Percentiles rank a stretch among this genome's conserved stretches.
Conservation (phyloP, 345 rosid species). For the Eutrema heterophyllum region DNA sequence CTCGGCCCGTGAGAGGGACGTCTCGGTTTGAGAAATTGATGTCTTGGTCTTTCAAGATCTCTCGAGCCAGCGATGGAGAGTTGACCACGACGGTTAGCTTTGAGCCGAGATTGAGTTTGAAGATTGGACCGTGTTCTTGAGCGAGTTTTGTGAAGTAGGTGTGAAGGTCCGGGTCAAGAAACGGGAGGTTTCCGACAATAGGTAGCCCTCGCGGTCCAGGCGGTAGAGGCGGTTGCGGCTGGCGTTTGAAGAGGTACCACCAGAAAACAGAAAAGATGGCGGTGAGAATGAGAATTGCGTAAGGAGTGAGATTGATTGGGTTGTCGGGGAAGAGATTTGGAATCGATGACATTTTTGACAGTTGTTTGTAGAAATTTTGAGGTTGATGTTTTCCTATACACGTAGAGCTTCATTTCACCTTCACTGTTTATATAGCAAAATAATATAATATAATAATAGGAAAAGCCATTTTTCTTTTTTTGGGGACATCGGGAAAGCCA, state of each 20-base stretch:
- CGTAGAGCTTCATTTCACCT: background rate
- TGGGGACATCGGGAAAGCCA: background rate
- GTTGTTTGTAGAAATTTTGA: background rate
- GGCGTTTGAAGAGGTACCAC: background rate
- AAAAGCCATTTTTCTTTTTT: too few species aligned
- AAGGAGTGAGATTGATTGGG: background rate
- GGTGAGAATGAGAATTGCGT: background rate
- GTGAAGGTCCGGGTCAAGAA: slow-evolving; percentile 44
- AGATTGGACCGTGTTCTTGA: slow-evolving; percentile 37
- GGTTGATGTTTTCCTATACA: background rate
- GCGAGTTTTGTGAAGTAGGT: slow-evolving; percentile 34
- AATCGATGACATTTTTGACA: background rate
- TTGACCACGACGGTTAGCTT: slow-evolving; percentile 33
- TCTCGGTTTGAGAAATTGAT: slow-evolving; percentile 43
- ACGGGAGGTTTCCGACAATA: slow-evolving; percentile 44
- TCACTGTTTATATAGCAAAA: background rate
- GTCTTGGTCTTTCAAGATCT: slow-evolving; percentile 44
- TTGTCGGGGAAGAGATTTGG: background rate
- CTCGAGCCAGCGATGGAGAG: slow-evolving; percentile 38
- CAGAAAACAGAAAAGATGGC: background rate
- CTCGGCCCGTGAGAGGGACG: slow-evolving; percentile 21
- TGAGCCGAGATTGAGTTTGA: slow-evolving; percentile 37
- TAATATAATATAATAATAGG: too few species aligned
- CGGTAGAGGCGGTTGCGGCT: slow-evolving; percentile 22
- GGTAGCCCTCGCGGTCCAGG: slow-evolving; percentile 54